phyloP scores from a whole-genome alignment of 148 eudicot species.

The Vaccinium myrtillus region DNA sequence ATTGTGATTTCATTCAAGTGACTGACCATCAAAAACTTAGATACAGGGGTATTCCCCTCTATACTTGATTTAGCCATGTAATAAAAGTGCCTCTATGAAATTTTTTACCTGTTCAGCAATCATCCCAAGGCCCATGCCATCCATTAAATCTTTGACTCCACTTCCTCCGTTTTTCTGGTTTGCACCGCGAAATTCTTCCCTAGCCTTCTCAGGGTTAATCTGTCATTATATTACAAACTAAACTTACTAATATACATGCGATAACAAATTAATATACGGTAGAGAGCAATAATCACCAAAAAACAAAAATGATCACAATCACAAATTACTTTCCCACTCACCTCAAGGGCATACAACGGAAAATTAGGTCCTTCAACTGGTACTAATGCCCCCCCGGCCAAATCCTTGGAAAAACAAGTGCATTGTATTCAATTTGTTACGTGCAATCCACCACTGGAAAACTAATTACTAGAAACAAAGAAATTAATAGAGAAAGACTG shows the following conservation, averaged over 20 bases:
- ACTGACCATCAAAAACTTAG: neutral
- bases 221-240: slow-evolving; percentile 33
- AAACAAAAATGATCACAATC: neutral
- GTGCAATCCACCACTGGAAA: neutral
- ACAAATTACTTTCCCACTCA: slow-evolving; percentile 20
- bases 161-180: slow-evolving; percentile 67
- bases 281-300: neutral
- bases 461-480: neutral
- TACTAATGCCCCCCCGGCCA: slow-evolving; percentile 82
- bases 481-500: neutral
- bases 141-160: slow-evolving; percentile 93
- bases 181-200: slow-evolving; percentile 81
- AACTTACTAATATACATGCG: slow-evolving; percentile 21
- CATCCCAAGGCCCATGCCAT: slow-evolving; percentile 97
- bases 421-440: slow-evolving; percentile 7
- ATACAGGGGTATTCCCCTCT: neutral
- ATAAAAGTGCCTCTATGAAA: slow-evolving; percentile 3
- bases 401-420: slow-evolving; percentile 50
- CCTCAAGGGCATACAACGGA: slow-evolving; percentile 96
- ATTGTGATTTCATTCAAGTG: neutral
- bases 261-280: neutral
- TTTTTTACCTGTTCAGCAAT: slow-evolving; percentile 70
- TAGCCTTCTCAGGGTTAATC: slow-evolving; percentile 94
- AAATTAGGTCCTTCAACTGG: slow-evolving; percentile 82
- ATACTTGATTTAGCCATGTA: neutral